Percentiles rank a stretch among this genome's conserved stretches.
phyloP scores from a whole-genome alignment of 2,329 filamentous ascomycete species.

The Didymella arachidicola region DNA sequence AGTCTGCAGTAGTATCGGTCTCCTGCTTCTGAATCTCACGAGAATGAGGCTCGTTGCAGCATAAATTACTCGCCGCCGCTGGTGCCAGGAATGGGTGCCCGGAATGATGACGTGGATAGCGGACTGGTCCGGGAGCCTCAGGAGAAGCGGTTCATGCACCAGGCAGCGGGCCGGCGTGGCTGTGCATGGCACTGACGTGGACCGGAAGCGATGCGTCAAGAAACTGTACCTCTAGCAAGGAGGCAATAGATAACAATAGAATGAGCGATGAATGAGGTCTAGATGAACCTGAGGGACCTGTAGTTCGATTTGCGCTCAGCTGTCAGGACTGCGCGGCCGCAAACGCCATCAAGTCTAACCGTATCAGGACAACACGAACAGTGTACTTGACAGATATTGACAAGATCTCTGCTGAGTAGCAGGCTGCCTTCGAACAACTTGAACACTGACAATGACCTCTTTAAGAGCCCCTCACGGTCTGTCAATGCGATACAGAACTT shows the following conservation, averaged over 20 bases:
- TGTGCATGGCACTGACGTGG: constrained; percentile 23
- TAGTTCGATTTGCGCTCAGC: constrained; percentile 2
- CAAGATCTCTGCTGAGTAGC: neutral
- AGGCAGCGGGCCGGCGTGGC: constrained; percentile 13
- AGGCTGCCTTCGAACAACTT: neutral
- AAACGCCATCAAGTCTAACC: neutral
- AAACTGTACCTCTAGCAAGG: constrained; percentile 2
- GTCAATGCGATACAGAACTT: constrained; percentile 53
- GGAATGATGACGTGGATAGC: constrained; percentile 33
- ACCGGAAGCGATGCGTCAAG: neutral
- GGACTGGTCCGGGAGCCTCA: constrained; percentile 25
- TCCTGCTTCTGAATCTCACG: neutral
- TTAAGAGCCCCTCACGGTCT: constrained; percentile 8
- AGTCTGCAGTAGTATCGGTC: neutral
- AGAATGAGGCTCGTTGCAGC: constrained; percentile 11
- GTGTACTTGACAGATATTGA: neutral
- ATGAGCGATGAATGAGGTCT: neutral
- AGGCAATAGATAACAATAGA: neutral
- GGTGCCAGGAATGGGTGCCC: constrained; percentile 15
- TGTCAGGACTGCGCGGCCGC: neutral
- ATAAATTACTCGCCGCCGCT: constrained; percentile 13
- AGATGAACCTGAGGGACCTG: neutral
- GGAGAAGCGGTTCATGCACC: constrained; percentile 28
- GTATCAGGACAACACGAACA: neutral
- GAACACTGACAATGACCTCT: neutral